Evolutionary conservation across 148 eudicot species (phyloP), one percentile per base, ranked within the genome.

Genomic region (Selenicereus undatus): DNA sequence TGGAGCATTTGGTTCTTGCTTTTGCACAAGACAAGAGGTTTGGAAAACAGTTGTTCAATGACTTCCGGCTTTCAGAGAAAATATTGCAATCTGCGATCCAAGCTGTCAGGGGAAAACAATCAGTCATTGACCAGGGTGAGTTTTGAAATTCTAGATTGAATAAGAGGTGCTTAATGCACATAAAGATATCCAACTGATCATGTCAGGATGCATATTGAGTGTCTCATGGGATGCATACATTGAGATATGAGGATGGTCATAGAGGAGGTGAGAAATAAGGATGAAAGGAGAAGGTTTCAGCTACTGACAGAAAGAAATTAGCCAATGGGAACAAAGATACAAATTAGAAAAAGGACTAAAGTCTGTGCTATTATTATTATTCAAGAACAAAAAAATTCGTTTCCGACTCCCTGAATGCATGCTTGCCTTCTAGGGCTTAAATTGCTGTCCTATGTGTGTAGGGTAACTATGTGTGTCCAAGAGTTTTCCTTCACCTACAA

Each of bases 1-100:
- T 95, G 85, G 99, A 95, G 86, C 99, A 95, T 88, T 76, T 95
- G 85, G 97, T 95, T 80, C 97, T 95, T 76, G 98, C 89, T 66
- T 95, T 87, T 86, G 81, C 84, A 43, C 91, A 91, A 69, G 99
- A 95, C 83, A 90, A 89, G 79, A 88, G 99, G 81, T 95, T 95
- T 83, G 98, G 97, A 39, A 95, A 91, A 81, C 97, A 95, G 75
- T 84, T 95, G 85, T 93, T 92, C 48, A 87, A 88, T 84, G 99
- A 95, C 66, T 95, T 92, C 74, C 92, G 85, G 62, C 43, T 95
- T 83, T 84, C 97, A 8, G 83, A 86, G 81, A 89, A 85, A 75
- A 68, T 88, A 54, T 79, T 95, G 69, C 86, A 77, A 74, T 86
- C 90, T 81, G 94, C 99, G n/a, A 82, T 93, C 81, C 86, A 93